Base-by-base conservation (phyloP, 371 early-diverging fungal species). In the Lichtheimia corymbifera region DNA sequence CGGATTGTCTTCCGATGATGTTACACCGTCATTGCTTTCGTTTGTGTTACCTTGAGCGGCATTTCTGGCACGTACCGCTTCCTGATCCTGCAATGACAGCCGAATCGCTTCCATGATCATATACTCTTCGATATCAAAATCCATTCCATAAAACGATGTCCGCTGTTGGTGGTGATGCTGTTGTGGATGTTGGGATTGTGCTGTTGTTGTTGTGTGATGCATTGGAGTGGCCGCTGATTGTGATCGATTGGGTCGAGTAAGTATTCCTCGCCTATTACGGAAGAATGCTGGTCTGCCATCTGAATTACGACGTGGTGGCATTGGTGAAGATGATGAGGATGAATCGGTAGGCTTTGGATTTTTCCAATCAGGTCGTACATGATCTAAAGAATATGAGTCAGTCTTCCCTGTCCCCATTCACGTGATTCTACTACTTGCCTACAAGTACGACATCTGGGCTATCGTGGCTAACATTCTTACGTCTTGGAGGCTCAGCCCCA, bases 51-150 rank as follows among this genome's bases (percentile, higher is more conserved):
- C 35, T 9, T 35, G 11, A 35, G 35, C 35, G 6, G 35, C 35
- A 35, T 35, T 35, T 27, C 40, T 27, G 3, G 35, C 14, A 28
- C 17, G 27, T 40, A 40, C 35, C n/a, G 82, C 82, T 53, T 88
- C 84, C 62, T 83, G 80, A 64, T 87, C 91, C 58, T 82, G 75
- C 56, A 92, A 71, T 60, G 90, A 89, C 56, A 82, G 74, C 22
- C 94, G 75, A 50, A 96, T 89, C 0, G 95, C 96, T 71, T 95
- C 94, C 86, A 93, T 88, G 0, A 96, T 75, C 93, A 96, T 87
- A 70, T 92, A 71, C 65, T 96, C 96, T 59, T 96, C 95, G 28
- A 96, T 60, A 63, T 95, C 93, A 59, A 82, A 87, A 60, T 84
- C 92, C 83, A 86, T 87, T 65, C 71, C 86, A 68, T 35, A 35